These are phyloP conservation scores for Epichloe hybrida DNA, from an alignment of 2,329 filamentous ascomycete species.

Conservation along the genomic window DNA sequence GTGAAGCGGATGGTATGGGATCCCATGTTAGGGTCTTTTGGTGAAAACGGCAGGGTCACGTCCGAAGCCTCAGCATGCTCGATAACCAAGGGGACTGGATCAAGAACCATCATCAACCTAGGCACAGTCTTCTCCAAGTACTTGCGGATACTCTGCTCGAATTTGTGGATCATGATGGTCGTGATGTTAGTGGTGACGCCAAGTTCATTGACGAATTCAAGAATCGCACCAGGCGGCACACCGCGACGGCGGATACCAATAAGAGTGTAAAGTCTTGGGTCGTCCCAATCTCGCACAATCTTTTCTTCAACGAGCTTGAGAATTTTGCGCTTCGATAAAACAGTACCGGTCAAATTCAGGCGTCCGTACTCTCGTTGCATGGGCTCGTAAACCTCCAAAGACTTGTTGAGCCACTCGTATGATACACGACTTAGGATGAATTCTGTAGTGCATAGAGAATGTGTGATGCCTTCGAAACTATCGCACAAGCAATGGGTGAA, in stretches of 20 bases:
- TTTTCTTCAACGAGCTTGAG: constrained; percentile 63
- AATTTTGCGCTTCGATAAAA: constrained; percentile 78
- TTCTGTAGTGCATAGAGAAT: constrained; percentile 86
- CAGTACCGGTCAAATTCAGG: constrained; percentile 64
- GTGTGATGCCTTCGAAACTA: constrained; percentile 82
- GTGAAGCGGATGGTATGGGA: constrained; percentile 51
- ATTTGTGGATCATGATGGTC: constrained; percentile 67
- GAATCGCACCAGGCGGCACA: constrained; percentile 74
- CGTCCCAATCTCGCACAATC: constrained; percentile 80
- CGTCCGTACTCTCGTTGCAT: constrained; percentile 77
- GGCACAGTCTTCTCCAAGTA: constrained; percentile 84
- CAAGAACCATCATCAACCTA: constrained; percentile 76
- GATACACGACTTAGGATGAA: constrained; percentile 74
- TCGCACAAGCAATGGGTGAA: constrained; percentile 86
- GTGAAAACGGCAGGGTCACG: constrained; percentile 65
- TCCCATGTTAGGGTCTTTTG: constrained; percentile 61
- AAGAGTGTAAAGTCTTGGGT: constrained; percentile 78
- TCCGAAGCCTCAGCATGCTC: constrained; percentile 54
- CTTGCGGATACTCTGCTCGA: constrained; percentile 72
- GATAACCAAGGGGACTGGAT: constrained; percentile 71
- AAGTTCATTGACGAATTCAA: constrained; percentile 82
- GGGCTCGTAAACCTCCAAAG: constrained; percentile 70
- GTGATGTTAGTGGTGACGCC: constrained; percentile 75
- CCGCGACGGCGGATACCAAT: constrained; percentile 74
- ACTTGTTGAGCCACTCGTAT: constrained; percentile 82